These are phyloP conservation scores for Ustilago bromivora DNA, from an alignment of 1,284 basidiomycete genomes.

Conservation along the genomic window DNA sequence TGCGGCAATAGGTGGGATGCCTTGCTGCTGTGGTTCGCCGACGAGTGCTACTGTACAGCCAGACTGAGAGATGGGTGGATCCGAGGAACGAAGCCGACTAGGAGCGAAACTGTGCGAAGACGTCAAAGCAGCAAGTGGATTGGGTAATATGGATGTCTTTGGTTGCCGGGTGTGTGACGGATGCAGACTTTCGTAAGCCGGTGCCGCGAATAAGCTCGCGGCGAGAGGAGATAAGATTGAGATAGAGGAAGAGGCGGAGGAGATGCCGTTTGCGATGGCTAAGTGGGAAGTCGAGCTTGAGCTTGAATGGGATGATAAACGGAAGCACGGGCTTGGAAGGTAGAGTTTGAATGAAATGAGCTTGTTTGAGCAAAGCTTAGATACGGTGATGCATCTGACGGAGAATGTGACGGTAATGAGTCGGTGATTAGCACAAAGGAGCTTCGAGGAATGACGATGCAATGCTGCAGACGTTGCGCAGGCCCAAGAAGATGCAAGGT, in stretches of 20 bases:
- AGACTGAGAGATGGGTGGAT: not conserved
- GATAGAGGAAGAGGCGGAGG: not conserved
- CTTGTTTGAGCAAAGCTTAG: slow-evolving; percentile 1
- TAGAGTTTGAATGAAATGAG: slow-evolving; percentile 6
- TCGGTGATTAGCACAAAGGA: no score
- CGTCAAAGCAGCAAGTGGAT: not conserved
- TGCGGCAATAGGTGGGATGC: not conserved
- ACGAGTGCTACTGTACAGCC: not conserved
- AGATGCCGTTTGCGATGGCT: not conserved
- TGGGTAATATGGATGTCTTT: not conserved
- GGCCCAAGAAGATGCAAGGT: not conserved
- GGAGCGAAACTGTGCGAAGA: not conserved
- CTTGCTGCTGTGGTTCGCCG: not conserved
- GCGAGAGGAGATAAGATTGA: not conserved
- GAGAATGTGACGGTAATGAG: not conserved
- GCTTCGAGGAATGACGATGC: not conserved
- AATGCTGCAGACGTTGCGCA: not conserved
- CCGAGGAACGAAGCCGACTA: not conserved
- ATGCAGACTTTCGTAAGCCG: slow-evolving; percentile 1
- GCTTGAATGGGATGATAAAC: not conserved
- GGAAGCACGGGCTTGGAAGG: slow-evolving; percentile 5
- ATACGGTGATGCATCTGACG: not conserved
- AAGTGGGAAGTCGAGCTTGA: not conserved
- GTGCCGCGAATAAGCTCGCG: not conserved
- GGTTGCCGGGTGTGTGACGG: not conserved